Percentiles rank a stretch among this genome's conserved stretches.
Conservation (phyloP, 2,329 filamentous ascomycete genomes). For the Tolypocladium sp. region DNA sequence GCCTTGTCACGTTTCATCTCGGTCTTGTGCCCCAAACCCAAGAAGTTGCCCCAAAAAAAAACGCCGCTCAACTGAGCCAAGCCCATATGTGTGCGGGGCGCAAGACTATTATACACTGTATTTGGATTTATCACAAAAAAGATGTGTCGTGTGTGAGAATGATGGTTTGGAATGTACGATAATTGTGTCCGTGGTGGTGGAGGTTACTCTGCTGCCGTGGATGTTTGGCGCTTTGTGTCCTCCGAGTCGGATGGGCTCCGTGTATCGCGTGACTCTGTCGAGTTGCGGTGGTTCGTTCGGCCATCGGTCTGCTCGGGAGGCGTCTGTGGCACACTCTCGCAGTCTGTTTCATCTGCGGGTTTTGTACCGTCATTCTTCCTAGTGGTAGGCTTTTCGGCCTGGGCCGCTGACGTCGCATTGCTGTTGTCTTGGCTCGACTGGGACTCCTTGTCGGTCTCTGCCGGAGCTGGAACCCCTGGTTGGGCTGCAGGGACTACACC, state of each 20-base stretch:
- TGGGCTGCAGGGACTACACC: constrained; percentile 66
- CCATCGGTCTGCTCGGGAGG: background rate
- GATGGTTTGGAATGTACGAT: background rate
- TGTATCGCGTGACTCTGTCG: background rate
- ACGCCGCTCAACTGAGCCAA: background rate
- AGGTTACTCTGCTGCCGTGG: background rate
- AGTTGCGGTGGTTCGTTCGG: background rate
- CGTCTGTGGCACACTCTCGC: background rate
- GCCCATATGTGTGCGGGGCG: background rate
- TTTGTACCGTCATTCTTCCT: background rate
- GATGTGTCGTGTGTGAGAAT: background rate
- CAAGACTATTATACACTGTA: background rate
- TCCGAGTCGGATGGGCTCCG: background rate
- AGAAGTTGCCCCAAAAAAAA: background rate
- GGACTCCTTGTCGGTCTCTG: background rate
- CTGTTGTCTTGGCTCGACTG: background rate
- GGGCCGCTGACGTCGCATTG: background rate
- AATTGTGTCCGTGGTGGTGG: background rate
- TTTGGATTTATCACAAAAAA: background rate
- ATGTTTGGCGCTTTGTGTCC: background rate
- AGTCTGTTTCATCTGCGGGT: background rate
- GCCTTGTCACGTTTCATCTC: background rate
- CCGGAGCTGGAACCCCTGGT: constrained; percentile 5
- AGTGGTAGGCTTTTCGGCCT: background rate
- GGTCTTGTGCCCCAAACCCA: background rate